phyloP scores from a whole-genome alignment of 768 basidiomycete genomes.

The Rhodotorula diobovata region DNA sequence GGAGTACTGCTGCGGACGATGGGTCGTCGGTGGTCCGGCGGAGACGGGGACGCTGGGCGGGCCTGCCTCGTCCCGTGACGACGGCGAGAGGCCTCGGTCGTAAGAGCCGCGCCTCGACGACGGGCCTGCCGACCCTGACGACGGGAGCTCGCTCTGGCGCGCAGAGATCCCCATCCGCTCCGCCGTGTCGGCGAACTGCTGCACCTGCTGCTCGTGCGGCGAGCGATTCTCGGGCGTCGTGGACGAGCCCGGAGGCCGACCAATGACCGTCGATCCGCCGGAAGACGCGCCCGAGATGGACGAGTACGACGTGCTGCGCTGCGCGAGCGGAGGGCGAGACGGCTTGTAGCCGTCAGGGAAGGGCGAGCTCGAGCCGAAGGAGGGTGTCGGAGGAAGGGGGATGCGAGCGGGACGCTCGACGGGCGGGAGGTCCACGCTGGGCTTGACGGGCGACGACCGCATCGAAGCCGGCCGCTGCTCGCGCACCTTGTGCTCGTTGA shows the following conservation, averaged over 20 bases:
- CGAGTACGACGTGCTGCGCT: neutral
- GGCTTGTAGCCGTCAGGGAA: neutral
- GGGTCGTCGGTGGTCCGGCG: neutral
- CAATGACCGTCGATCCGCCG: constrained; percentile 1
- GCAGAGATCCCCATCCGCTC: no score
- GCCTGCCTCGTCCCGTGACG: neutral
- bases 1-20: neutral
- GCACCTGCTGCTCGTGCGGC: no score
- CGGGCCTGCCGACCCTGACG: neutral
- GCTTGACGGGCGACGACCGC: neutral
- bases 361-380: neutral
- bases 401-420: no score
- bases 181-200: no score
- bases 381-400: neutral
- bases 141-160: no score
- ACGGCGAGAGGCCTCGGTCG: neutral
- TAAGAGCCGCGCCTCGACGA: neutral
- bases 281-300: neutral
- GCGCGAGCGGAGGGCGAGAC: neutral
- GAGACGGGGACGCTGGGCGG: neutral
- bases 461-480: no score
- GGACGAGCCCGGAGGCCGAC: neutral
- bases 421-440: neutral
- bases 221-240: neutral
- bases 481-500: neutral